Evolutionary conservation across 2,329 filamentous ascomycete species (phyloP).

Genomic region (Tolypocladium pustulatum): DNA sequence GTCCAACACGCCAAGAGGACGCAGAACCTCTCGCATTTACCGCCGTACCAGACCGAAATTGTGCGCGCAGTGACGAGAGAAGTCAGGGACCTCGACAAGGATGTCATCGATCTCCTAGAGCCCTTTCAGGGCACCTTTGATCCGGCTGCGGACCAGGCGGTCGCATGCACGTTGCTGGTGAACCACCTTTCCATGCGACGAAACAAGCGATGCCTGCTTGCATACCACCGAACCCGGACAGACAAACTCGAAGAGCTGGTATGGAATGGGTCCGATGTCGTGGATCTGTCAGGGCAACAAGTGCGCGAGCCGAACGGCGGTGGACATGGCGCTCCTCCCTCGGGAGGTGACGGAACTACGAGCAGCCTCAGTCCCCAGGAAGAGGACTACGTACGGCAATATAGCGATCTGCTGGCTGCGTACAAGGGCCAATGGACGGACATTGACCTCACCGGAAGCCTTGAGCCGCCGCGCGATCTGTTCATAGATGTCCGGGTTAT

Average conservation of each 20-base stretch:
- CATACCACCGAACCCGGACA: conserved; percentile 82
- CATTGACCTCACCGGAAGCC: conserved; percentile 84
- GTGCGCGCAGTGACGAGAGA: conserved; percentile 82
- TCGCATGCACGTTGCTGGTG: conserved; percentile 80
- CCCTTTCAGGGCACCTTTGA: conserved; percentile 81
- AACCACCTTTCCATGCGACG: conserved; percentile 91
- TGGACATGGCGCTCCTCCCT: conserved; percentile 18
- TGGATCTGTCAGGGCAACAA: conserved; percentile 56
- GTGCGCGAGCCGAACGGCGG: conserved; percentile 26
- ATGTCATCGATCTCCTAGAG: conserved; percentile 68
- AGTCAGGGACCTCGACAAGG: conserved; percentile 85
- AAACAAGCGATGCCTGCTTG: conserved; percentile 90
- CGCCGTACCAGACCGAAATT: conserved; percentile 84
- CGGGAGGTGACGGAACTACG: conserved; percentile 39
- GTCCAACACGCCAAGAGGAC: conserved; percentile 94
- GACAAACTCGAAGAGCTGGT: conserved; percentile 90
- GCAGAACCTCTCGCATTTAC: conserved; percentile 74
- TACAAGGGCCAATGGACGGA: conserved; percentile 99
- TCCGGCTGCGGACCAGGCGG: conserved; percentile 69
- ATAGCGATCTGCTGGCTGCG: conserved; percentile 82
- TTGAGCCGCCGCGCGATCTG: conserved; percentile 88
- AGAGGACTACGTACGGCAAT: conserved; percentile 89
- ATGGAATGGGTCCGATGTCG: conserved; percentile 79
- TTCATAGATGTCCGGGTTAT: conserved; percentile 96
- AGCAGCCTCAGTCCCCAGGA: conserved; percentile 90